Evolutionary conservation across 73 alveolate species (phyloP), one percentile per base, ranked within the genome.

Genomic region (Paramecium primaurelia): DNA sequence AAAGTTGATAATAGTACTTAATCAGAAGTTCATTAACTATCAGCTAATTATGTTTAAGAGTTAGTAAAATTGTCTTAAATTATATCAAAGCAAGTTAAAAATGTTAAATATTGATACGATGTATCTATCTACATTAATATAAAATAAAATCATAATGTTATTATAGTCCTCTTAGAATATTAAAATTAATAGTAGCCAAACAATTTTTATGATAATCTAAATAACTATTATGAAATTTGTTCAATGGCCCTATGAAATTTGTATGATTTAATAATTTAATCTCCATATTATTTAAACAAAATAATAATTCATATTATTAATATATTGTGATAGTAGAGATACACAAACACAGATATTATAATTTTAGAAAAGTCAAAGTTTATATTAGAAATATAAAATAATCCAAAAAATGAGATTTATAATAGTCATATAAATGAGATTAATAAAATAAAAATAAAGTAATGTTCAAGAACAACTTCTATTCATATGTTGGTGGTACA

Each of bases 391-490:
- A 32, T 9, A 3, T 7, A 28, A 64, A 11, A 28, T 5, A 32
- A 2, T 26, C 84, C 16, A 3, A 28, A 25, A 34, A 64, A 34
- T 16, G 84, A 34, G 42, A 32, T 10, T 14, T 64, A 64, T 25
- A 34, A 64, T 28, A 64, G 16, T 3, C 84, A 64, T 28, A 28
- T 64, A 28, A 32, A 25, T 25, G 47, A 32, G 47, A 64, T 32
- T 64, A 64, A 25, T 32, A 64, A 64, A 64, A 64, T 32, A 64
- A 30, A 73, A 73, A 73, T 73, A 54, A 54, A 54, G 69, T 54
- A 54, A 73, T 73, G 87, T 73, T 73, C 87, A 73, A 73, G 38
- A 73, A 73, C 87, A 73, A 73, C 58, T 73, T 73, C 64, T 73
- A 73, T 73, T 37, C 58, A 37, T 73, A 73, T 73, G 87, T 73